Conservation (phyloP, 2,329 filamentous ascomycete genomes). For the Falciphora oryzae region DNA sequence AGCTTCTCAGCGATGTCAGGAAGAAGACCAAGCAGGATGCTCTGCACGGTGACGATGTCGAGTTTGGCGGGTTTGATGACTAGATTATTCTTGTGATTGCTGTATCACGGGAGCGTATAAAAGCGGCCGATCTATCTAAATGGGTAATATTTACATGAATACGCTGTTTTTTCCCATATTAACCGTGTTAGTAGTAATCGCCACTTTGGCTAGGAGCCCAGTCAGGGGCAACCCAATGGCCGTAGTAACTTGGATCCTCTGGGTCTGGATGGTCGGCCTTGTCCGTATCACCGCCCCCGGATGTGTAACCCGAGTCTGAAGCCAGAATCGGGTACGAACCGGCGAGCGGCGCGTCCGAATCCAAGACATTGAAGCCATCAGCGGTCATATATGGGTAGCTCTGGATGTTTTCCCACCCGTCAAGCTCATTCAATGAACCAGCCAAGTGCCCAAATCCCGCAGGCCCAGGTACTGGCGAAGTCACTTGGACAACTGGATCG, state of each 20-base stretch:
- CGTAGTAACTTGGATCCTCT: not conserved
- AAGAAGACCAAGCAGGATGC: constrained; percentile 41
- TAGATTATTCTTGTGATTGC: constrained; percentile 16
- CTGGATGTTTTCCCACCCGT: not conserved
- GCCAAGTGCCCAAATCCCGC: not conserved
- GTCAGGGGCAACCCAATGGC: not conserved
- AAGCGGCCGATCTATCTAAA: no score
- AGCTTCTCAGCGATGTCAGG: constrained; percentile 60
- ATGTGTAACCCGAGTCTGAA: constrained; percentile 1
- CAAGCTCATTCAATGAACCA: not conserved
- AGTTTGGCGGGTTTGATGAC: constrained; percentile 56
- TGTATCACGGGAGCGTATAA: no score
- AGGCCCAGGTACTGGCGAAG: not conserved
- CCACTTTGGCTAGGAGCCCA: not conserved
- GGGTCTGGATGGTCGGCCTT: not conserved
- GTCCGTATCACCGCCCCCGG: not conserved
- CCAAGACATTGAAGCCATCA: not conserved
- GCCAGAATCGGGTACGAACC: not conserved
- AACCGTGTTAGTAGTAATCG: not conserved
- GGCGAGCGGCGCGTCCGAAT: not conserved
- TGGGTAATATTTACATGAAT: not conserved
- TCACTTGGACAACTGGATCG: not conserved
- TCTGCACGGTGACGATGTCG: constrained; percentile 42
- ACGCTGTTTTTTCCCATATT: not conserved
- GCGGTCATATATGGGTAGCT: not conserved